phyloP scores from a whole-genome alignment of 768 basidiomycete species.

The Symmetrospora coprosmae region DNA sequence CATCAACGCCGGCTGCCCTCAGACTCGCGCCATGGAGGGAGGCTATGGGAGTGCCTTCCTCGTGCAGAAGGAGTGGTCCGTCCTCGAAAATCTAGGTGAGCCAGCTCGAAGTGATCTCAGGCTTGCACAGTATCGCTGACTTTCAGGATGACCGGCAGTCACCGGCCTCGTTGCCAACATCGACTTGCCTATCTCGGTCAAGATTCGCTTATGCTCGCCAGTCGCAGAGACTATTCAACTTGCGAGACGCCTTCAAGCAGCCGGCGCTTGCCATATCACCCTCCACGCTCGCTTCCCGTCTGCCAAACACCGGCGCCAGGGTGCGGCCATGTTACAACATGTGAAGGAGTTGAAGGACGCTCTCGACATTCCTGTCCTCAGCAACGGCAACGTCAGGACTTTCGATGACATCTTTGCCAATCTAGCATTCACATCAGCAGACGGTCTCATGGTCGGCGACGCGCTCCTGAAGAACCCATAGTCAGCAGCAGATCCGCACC shows the following conservation, averaged over 20 bases:
- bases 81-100: constrained; percentile 53
- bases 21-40: constrained; percentile 51
- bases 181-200: constrained; percentile 53
- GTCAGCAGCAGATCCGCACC: constrained; percentile 39
- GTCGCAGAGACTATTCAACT: constrained; percentile 46
- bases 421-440: constrained; percentile 47
- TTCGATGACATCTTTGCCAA: constrained; percentile 50
- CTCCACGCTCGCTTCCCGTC: constrained; percentile 63
- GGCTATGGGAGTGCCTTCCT: constrained; percentile 67
- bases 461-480: constrained; percentile 60
- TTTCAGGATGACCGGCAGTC: constrained; percentile 40
- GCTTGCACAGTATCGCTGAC: not conserved
- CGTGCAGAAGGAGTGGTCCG: constrained; percentile 55
- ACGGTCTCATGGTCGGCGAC: constrained; percentile 70
- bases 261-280: constrained; percentile 56
- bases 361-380: constrained; percentile 43
- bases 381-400: constrained; percentile 62
- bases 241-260: constrained; percentile 48
- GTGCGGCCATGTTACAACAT: constrained; percentile 53
- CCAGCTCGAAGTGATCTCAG: not conserved
- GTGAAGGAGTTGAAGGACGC: constrained; percentile 46
- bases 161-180: constrained; percentile 52
- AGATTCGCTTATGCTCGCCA: constrained; percentile 42
- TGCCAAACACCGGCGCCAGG: constrained; percentile 54
- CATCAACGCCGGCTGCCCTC: constrained; percentile 68